These are phyloP conservation scores for Penicillium dipodomyicola DNA, from an alignment of 495 filamentous ascomycete species.

Conservation along the genomic window DNA sequence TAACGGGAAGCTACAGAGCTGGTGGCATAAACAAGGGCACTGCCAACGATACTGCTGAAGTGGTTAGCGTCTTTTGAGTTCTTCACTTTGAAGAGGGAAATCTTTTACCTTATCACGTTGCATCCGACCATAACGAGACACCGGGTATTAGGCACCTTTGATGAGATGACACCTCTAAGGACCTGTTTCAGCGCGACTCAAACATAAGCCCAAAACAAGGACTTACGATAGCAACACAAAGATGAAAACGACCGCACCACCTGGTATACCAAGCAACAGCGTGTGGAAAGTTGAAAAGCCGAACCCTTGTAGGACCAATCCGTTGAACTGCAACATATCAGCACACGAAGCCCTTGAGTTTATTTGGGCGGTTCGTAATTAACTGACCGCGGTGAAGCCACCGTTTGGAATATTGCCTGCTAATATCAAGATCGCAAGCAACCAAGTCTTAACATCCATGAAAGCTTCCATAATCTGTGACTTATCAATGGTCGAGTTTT, in stretches of 20 bases:
- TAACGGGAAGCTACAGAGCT: constrained; percentile 40
- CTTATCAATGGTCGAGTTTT: constrained; percentile 51
- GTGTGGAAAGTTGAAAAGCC: constrained; percentile 36
- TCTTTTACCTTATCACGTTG: constrained; percentile 10
- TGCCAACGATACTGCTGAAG: constrained; percentile 19
- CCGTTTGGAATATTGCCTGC: constrained; percentile 32
- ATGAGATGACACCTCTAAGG: constrained; percentile 13
- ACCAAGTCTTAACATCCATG: constrained; percentile 39
- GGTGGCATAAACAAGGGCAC: constrained; percentile 29
- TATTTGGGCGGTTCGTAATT: not conserved
- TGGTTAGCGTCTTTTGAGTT: not conserved
- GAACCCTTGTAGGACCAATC: constrained; percentile 35
- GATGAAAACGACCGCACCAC: constrained; percentile 22
- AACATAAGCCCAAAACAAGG: not conserved
- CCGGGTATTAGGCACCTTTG: constrained; percentile 20
- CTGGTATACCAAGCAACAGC: constrained; percentile 31
- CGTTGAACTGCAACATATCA: constrained; percentile 27
- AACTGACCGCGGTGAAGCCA: constrained; percentile 31
- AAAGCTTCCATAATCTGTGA: constrained; percentile 49
- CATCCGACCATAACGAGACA: constrained; percentile 20
- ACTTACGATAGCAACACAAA: constrained; percentile 21
- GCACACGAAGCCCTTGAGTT: not conserved
- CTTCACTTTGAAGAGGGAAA: not conserved
- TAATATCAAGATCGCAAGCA: constrained; percentile 21
- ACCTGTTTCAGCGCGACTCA: not conserved